Evolutionary conservation across 2,329 filamentous ascomycete genomes (phyloP), one percentile per base, ranked within the genome.

Genomic region (Coniochaeta prunicola): DNA sequence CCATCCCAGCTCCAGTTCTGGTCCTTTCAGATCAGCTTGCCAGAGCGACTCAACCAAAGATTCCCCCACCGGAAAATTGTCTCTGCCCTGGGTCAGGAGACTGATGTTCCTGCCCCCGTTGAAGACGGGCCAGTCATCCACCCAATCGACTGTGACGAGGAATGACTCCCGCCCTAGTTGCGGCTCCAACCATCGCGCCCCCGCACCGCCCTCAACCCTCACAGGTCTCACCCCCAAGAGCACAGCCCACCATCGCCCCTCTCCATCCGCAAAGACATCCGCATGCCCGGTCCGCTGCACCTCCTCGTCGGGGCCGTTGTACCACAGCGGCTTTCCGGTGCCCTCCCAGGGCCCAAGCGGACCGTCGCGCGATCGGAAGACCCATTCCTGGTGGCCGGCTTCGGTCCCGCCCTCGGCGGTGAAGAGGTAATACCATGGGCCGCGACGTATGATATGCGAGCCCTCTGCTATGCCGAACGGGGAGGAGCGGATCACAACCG

Each of bases 331-430:
- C 58, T 76, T 74, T 1, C 69, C 68, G 8, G 74, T 74, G 0
- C 72, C 72, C 58, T 80, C 77, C 79, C 80, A 83, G 0, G 78
- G 79, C 0, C 80, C 80, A 9, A 74, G 72, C 0, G 76, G 75
- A 0, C 74, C 70, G 0, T 62, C 63, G 10, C 67, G 70, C 60
- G 76, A 82, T 4, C 80, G 75, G 57, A 74, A 71, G 0, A 82
- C 77, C 75, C 79, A 82, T 60, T 81, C 78, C 57, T 77, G 76
- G 61, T 84, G 80, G 0, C 79, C 79, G 17, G 71, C 73, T 59
- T 80, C 78, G 6, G 74, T 76, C 15, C 74, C 75, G 33, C 71
- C 72, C 63, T 74, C 71, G 3, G 74, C 74, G 4, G 73, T 74
- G 60, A 76, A 70, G 9, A 76, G 69, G 59, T 76, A 76, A 60